Evolutionary conservation across 306 rosid species (phyloP), one percentile per base, ranked within the genome.

Genomic region (Malus asiatica): DNA sequence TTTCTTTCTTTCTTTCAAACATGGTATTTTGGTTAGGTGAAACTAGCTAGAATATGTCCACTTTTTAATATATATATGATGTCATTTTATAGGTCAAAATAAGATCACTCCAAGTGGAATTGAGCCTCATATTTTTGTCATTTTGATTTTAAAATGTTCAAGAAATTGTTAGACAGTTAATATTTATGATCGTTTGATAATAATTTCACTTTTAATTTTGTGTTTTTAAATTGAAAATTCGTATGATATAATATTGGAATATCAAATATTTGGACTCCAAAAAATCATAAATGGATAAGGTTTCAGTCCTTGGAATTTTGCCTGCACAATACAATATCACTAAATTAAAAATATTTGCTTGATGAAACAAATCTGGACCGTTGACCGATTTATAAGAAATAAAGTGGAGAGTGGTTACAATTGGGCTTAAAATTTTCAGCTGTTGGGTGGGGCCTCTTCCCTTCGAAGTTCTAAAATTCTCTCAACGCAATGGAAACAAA

Each of bases 1-100:
- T 76, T 51, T 14, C 55, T 15, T 48, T 14, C 55, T 48, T 48
- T 48, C 20, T 48, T 48, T 48, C 20, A 48, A 15, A 1, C 20
- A 48, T 15, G 3, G 8, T 5, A 22, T 60, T 59, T 42, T 27
- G 7, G 80, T 77, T 83, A 13, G 85, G 86, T 81, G 74, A 33
- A 80, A 85, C 55, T 48, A 44, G 22, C 62, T 48, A 51, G 22
- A 64, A 64, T 27, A 13, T 42, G 77, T 22, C 52, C 15, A 13
- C 40, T 38, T 32, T 53, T 29, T 40, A 23, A 18, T 16, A 27
- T 27, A 27, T 27, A 27, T 27, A 48, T 2, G 18, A 16, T 48
- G 55, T 48, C 55, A 13, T 4, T 48, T 48, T 48, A 48, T 48
- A 15, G 55, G 8, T 70, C 73, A 14, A 80, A 61, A 60, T 2